phyloP scores from a whole-genome alignment of 2,329 filamentous ascomycete species.

The Rutstroemia sp. region DNA sequence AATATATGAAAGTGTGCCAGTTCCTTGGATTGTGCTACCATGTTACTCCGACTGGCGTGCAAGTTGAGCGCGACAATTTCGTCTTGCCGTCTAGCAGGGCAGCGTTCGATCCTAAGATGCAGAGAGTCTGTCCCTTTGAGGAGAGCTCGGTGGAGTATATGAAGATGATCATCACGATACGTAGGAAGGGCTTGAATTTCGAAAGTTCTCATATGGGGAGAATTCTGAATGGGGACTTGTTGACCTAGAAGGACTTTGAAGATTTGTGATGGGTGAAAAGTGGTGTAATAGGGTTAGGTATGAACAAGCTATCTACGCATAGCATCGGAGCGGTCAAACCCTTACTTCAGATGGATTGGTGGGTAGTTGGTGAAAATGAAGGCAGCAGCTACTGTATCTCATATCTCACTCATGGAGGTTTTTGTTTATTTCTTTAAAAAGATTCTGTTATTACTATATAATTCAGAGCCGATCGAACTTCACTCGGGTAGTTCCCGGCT shows the following conservation, averaged over 20 bases:
- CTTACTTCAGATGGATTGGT: too few relatives aligned
- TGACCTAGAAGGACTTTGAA: constrained; percentile 14
- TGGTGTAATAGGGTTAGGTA: too few relatives aligned
- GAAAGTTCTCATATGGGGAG: constrained; percentile 39
- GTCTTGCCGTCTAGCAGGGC: constrained; percentile 14
- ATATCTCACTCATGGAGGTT: too few relatives aligned
- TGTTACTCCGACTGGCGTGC: constrained; percentile 1
- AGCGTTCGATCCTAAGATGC: constrained; percentile 5
- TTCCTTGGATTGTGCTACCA: constrained; percentile 42
- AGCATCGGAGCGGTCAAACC: too few relatives aligned
- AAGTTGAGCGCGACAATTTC: constrained; percentile 31
- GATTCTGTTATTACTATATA: too few relatives aligned
- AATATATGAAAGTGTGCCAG: constrained; percentile 47
- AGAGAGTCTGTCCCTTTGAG: constrained; percentile 26
- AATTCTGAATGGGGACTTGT: constrained; percentile 32
- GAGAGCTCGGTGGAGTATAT: constrained; percentile 37
- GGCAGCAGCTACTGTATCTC: too few relatives aligned
- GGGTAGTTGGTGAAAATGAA: too few relatives aligned
- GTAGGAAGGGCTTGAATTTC: constrained; percentile 33
- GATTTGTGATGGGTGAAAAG: too few relatives aligned
- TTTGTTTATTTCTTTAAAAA: too few relatives aligned
- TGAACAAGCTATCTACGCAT: too few relatives aligned
- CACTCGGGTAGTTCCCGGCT: too few relatives aligned
- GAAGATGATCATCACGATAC: constrained; percentile 29
- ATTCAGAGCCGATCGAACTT: too few relatives aligned